Conservation (phyloP, 495 filamentous ascomycete genomes). For the Aspergillus sparsus region DNA sequence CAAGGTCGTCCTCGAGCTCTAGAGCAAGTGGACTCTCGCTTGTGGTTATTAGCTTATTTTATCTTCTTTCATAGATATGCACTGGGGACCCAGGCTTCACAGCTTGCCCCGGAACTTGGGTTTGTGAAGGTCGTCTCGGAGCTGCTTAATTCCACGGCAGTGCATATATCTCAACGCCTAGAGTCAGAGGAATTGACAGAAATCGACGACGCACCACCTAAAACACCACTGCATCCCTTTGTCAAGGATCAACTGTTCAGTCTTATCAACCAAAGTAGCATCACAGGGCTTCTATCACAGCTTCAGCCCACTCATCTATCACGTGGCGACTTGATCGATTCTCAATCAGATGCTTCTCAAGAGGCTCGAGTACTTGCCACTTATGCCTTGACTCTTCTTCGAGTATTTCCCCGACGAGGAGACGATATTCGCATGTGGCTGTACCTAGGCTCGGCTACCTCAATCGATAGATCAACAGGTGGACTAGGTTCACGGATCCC, state of each 20-base stretch:
- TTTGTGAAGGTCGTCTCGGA: conserved; percentile 67
- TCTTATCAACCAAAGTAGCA: conserved; percentile 65
- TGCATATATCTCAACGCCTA: conserved; percentile 55
- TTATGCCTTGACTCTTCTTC: conserved; percentile 82
- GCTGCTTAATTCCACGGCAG: conserved; percentile 62
- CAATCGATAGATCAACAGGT: conserved; percentile 35
- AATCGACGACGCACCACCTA: conserved; percentile 33
- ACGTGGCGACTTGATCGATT: conserved; percentile 28
- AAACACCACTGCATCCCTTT: conserved; percentile 53
- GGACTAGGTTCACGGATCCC: conserved; percentile 53
- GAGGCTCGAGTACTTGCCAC: conserved; percentile 77
- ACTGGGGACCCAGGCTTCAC: conserved; percentile 42
- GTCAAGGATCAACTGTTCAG: conserved; percentile 60
- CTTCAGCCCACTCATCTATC: conserved; percentile 34
- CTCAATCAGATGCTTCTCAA: conserved; percentile 40
- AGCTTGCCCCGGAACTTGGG: conserved; percentile 53
- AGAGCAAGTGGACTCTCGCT: conserved; percentile 41
- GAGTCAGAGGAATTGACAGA: conserved; percentile 52
- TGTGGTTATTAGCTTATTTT: conserved; percentile 82
- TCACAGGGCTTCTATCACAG: conserved; percentile 58
- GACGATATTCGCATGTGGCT: conserved; percentile 97
- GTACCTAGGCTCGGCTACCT: conserved; percentile 73
- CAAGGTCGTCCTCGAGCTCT: conserved; percentile 25
- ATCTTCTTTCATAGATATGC: conserved; percentile 68
- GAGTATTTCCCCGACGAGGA: conserved; percentile 77